Evolutionary conservation across 2,329 filamentous ascomycete genomes (phyloP).

Genomic region (Cladophialophora immunda): DNA sequence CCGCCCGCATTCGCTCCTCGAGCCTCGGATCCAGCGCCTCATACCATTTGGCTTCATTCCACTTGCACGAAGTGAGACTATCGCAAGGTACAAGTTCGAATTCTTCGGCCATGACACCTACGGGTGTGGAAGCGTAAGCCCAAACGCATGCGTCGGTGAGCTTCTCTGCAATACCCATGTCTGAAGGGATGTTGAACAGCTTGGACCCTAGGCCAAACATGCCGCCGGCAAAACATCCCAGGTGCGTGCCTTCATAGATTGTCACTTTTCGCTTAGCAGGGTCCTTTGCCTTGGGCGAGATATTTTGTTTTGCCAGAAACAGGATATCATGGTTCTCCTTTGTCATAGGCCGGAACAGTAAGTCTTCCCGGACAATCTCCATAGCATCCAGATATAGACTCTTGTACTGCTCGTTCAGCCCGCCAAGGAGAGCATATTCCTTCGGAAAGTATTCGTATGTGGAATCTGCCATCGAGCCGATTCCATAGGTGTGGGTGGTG

Average conservation of each 20-base stretch:
- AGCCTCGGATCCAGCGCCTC: slow-evolving; percentile 50
- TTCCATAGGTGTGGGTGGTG: slow-evolving; percentile 49
- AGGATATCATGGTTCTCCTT: slow-evolving; percentile 51
- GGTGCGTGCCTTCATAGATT: slow-evolving; percentile 64
- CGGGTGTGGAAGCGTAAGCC: slow-evolving; percentile 65
- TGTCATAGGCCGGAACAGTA: slow-evolving; percentile 57
- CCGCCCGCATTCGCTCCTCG: slow-evolving; percentile 38
- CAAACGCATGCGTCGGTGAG: slow-evolving; percentile 70
- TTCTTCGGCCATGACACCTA: slow-evolving; percentile 69
- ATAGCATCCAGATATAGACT: slow-evolving; percentile 55
- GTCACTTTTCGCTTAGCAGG: slow-evolving; percentile 44
- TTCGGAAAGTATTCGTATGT: slow-evolving; percentile 63
- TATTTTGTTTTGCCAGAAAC: slow-evolving; percentile 47
- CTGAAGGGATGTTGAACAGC: slow-evolving; percentile 62
- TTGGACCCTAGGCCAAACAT: slow-evolving; percentile 70
- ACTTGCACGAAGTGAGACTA: slow-evolving; percentile 55
- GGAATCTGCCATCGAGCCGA: slow-evolving; percentile 58
- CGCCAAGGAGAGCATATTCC: slow-evolving; percentile 56
- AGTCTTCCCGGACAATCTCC: slow-evolving; percentile 49
- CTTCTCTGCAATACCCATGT: slow-evolving; percentile 65
- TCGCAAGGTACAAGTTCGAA: slow-evolving; percentile 64
- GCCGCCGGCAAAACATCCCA: slow-evolving; percentile 68
- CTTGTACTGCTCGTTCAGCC: slow-evolving; percentile 52
- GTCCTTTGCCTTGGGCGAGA: slow-evolving; percentile 38
- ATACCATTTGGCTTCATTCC: slow-evolving; percentile 63